Evolutionary conservation across 2,329 filamentous ascomycete genomes (phyloP).

Genomic region (Calonectria hongkongensis): DNA sequence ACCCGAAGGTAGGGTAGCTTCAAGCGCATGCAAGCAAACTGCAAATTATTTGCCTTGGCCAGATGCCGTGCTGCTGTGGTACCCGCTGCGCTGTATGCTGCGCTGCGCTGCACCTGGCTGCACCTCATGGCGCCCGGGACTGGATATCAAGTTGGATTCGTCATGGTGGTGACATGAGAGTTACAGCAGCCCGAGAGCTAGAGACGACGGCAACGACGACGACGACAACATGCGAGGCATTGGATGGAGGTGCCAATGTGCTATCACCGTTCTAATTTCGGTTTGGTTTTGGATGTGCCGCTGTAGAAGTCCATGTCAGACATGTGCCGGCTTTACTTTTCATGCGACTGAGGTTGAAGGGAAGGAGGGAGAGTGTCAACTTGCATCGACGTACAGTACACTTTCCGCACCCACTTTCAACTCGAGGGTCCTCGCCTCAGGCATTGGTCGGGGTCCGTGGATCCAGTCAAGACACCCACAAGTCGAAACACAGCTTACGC

Average conservation of each 20-base stretch:
- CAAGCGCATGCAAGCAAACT: constrained; percentile 20
- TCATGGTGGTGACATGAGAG: constrained; percentile 8
- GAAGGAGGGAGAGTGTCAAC: constrained; percentile 20
- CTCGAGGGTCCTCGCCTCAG: constrained; percentile 8
- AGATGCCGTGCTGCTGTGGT: constrained; percentile 33
- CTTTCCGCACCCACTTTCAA: constrained; percentile 18
- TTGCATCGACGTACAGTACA: constrained; percentile 11
- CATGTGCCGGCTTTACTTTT: constrained; percentile 35
- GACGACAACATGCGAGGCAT: neutral
- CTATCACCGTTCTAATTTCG: constrained; percentile 3
- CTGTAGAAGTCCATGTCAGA: constrained; percentile 23
- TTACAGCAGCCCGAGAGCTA: constrained; percentile 1
- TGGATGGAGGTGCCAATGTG: constrained; percentile 10
- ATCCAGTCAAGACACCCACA: constrained; percentile 23
- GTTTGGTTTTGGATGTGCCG: constrained; percentile 14
- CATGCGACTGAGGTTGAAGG: constrained; percentile 26
- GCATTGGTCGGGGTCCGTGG: constrained; percentile 21
- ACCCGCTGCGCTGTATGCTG: constrained; percentile 9
- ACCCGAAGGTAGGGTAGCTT: constrained; percentile 22
- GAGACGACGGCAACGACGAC: neutral
- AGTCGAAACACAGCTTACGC: constrained; percentile 26
- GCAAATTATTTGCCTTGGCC: constrained; percentile 12
- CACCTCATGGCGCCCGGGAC: constrained; percentile 16
- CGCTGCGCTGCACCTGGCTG: neutral
- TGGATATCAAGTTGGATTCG: constrained; percentile 9